Base-by-base conservation (phyloP, 768 basidiomycete genomes). In the Lepiota subincarnata region DNA sequence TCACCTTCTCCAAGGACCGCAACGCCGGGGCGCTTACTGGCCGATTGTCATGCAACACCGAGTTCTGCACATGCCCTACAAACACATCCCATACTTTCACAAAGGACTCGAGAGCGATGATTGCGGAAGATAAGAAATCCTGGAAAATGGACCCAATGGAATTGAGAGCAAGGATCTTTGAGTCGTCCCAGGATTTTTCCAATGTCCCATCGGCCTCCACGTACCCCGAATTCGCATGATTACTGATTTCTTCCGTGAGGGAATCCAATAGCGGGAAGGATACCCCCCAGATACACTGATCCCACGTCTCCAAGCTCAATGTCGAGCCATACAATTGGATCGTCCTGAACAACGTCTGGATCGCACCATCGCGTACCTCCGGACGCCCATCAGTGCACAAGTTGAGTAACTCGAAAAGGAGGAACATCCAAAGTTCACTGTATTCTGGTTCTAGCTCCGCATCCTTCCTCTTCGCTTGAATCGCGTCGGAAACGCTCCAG, bases 401-500 rank as follows among this genome's bases (percentile, higher is more conserved):
- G 1, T 85, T 84, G 3, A 95, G 77, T 2, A 98, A 81, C 66
- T 94, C 90, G 5, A 84, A 72, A 2, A 98, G 73, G 4, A 98
- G 79, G 68, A 86, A 88, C 83, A 97, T 91, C 96, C 96, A 99
- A n/a, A 98, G 70, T 1, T 83, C 81, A 62, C 85, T 91, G 62
- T 92, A 92, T 59, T 85, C 82, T 0, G 83, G 85, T 58, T 83
- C 80, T 53, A 82, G 80, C 36, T 80, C 76, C 3, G 68, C 68
- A 53, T 77, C 71, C 59, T 86, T 86, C 18, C 90, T 80, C 64
- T 91, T 89, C 6, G 86, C 81, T 62, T 96, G 93, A 34, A 98
- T 91, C 1, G 92, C 89, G 64, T 99, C 96, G 0, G 95, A 97
- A 0, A 99, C 90, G 56, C 90, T 88, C 96, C 96, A 98, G 4